Evolutionary conservation across 345 rosid genomes (phyloP).

Genomic region (Aegle marmelos): DNA sequence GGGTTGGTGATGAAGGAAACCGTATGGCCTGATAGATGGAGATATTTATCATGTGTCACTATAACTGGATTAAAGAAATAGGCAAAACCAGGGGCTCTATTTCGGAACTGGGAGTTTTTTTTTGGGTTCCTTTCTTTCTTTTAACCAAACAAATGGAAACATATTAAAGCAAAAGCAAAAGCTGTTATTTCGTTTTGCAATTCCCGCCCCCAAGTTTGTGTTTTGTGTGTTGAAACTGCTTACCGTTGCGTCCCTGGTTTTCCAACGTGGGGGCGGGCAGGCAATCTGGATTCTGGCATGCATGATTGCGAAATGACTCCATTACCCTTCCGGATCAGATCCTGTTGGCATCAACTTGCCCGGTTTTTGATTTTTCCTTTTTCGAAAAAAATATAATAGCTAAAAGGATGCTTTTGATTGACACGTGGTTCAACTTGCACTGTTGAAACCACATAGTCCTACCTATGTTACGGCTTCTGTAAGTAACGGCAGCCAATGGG

Average conservation of each 20-base stretch:
- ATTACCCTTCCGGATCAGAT: background rate
- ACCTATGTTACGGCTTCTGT: no score
- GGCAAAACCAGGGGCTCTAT: slow-evolving; percentile 63
- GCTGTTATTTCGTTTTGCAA: background rate
- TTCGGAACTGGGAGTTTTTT: background rate
- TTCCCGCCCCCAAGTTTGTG: slow-evolving; percentile 55
- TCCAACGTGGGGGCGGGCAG: background rate
- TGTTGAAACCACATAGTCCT: background rate
- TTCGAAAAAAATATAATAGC: background rate
- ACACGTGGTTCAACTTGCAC: background rate
- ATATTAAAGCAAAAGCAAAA: background rate
- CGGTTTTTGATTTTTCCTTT: background rate
- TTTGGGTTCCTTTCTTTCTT: background rate
- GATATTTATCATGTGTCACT: no score
- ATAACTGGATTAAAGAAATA: background rate
- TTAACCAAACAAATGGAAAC: no score
- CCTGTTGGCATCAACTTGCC: background rate
- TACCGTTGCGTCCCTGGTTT: slow-evolving; percentile 30
- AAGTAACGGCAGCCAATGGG: no score
- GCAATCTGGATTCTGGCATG: no score
- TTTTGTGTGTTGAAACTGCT: slow-evolving; percentile 27
- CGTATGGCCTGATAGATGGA: no score
- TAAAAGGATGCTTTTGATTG: no score
- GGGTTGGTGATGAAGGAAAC: background rate
- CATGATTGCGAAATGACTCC: background rate